These are phyloP conservation scores for Brettanomyces naardenensis DNA, from an alignment of 805 yeast genomes.

Conservation along the genomic window DNA sequence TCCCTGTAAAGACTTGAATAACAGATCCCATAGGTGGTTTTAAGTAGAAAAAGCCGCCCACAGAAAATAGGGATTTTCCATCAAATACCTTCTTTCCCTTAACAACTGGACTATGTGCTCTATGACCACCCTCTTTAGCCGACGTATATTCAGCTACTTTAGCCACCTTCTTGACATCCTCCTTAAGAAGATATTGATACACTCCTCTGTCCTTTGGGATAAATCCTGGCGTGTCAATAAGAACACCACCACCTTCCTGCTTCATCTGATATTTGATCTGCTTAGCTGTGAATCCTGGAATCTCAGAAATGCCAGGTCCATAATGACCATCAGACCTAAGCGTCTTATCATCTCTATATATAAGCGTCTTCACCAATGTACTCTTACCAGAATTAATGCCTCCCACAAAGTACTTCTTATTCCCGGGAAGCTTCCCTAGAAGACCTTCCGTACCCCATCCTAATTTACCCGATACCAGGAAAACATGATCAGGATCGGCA, in stretches of 20 bases:
- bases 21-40: slow-evolving; percentile 45
- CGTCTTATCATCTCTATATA: slow-evolving; percentile 12
- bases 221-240: slow-evolving; percentile 45
- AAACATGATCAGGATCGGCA: slow-evolving; percentile 28
- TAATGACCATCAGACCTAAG: slow-evolving; percentile 19
- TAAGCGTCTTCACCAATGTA: slow-evolving; percentile 43
- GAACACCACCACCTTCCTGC: slow-evolving; percentile 10
- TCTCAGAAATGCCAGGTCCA: slow-evolving; percentile 40
- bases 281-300: slow-evolving; percentile 69
- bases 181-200: slow-evolving; percentile 19
- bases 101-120: slow-evolving; percentile 4
- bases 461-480: slow-evolving; percentile 40
- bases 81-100: slow-evolving; percentile 12
- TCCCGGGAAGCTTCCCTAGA: slow-evolving; percentile 27
- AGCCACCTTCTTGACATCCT: slow-evolving; percentile 3
- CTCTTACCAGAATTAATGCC: slow-evolving; percentile 67
- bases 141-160: slow-evolving; percentile 6
- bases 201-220: slow-evolving; percentile 21
- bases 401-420: slow-evolving; percentile 48
- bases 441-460: slow-evolving; percentile 45
- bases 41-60: slow-evolving; percentile 58
- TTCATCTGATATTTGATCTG: slow-evolving; percentile 23
- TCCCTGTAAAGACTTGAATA: slow-evolving; percentile 31
- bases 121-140: slow-evolving; percentile 3
- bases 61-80: slow-evolving; percentile 25